Conservation (phyloP, 805 yeast species). For the Spencermartinsiella europaea region DNA sequence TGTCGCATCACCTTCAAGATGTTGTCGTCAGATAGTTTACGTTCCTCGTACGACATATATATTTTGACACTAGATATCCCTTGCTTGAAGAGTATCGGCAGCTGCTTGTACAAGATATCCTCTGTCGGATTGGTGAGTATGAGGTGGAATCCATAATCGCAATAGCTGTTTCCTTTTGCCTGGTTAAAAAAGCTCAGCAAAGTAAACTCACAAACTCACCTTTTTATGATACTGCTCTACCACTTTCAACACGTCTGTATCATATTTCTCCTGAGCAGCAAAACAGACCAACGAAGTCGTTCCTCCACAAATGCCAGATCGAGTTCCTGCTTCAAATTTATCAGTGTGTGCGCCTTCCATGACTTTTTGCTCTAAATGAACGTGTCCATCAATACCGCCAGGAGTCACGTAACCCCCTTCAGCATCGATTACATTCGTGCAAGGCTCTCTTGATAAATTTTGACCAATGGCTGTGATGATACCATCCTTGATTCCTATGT, state of each 20-base stretch:
- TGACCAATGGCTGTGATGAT: constrained; percentile 36
- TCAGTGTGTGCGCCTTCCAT: constrained; percentile 37
- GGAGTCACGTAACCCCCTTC: constrained; percentile 46
- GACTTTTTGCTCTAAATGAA: constrained; percentile 42
- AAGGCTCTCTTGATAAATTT: constrained; percentile 25
- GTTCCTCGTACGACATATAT: constrained; percentile 43
- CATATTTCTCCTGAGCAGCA: constrained; percentile 40
- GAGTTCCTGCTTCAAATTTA: constrained; percentile 40
- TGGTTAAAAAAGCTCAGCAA: background rate
- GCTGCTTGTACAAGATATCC: constrained; percentile 29
- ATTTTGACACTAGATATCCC: constrained; percentile 41
- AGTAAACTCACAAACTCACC: too few species aligned
- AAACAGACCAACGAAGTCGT: constrained; percentile 46
- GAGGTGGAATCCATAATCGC: constrained; percentile 48
- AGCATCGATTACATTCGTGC: constrained; percentile 36
- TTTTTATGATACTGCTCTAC: constrained; percentile 31
- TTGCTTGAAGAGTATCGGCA: constrained; percentile 33
- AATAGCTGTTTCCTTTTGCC: constrained; percentile 33
- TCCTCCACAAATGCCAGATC: constrained; percentile 47
- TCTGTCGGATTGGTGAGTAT: constrained; percentile 37
- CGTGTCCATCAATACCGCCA: constrained; percentile 49
- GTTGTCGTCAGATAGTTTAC: constrained; percentile 39
- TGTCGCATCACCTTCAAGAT: constrained; percentile 37
- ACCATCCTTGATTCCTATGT: constrained; percentile 40
- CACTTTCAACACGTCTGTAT: constrained; percentile 28